phyloP scores from a whole-genome alignment of 495 filamentous ascomycete genomes.

The Penicillium pancosmium region DNA sequence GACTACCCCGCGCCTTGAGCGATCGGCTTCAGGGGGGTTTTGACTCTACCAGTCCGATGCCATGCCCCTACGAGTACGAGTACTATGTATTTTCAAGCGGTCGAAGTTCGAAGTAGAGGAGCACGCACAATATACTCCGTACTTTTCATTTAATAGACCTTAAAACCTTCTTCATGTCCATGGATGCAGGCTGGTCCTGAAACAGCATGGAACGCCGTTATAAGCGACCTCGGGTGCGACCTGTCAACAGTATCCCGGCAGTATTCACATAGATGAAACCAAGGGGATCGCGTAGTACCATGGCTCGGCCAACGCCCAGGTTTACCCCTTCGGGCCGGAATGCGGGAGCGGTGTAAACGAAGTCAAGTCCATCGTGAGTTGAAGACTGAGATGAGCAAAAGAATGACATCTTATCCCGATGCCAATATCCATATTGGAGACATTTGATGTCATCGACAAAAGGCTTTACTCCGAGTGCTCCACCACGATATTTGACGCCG shows the following conservation, averaged over 20 bases:
- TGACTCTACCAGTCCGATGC: not conserved
- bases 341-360: constrained; percentile 26
- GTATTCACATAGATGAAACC: constrained; percentile 12
- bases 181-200: constrained; percentile 4
- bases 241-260: not conserved
- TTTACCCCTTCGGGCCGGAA: constrained; percentile 13
- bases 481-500: not conserved
- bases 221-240: constrained; percentile 2
- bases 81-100: not conserved
- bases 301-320: constrained; percentile 19
- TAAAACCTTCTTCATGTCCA: not conserved
- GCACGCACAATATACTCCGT: not conserved
- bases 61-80: not conserved
- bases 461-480: not conserved
- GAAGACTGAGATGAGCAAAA: too few relatives aligned
- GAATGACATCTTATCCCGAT: not conserved
- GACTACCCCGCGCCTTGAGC: constrained; percentile 19
- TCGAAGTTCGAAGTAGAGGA: not conserved
- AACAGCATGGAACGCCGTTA: constrained; percentile 1
- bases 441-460: constrained; percentile 16
- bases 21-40: constrained; percentile 1
- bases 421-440: not conserved
- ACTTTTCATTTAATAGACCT: not conserved
- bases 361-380: not conserved
- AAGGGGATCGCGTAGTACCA: constrained; percentile 29